These are phyloP conservation scores for Metschnikowia dekortorum DNA, from an alignment of 805 yeast genomes.

Conservation along the genomic window DNA sequence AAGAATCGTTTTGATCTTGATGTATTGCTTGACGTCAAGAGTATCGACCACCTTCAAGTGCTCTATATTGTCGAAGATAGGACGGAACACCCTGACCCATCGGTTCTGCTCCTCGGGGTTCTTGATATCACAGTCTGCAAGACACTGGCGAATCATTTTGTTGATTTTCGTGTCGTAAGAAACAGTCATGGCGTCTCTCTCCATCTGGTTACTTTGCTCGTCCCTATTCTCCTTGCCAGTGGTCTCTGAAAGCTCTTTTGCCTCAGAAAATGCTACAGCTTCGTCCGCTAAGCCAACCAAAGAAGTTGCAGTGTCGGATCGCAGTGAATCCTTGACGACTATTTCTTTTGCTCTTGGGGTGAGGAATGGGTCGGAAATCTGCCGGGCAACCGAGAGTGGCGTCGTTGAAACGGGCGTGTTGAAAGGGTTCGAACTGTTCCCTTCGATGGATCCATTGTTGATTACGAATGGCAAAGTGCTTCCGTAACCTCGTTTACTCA, in stretches of 20 bases:
- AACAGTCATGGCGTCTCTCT: constrained; percentile 3
- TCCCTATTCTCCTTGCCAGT: background rate
- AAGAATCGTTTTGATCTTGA: constrained; percentile 77
- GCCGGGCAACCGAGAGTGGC: background rate
- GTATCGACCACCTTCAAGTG: constrained; percentile 65
- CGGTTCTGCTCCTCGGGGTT: constrained; percentile 27
- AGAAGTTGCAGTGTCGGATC: background rate
- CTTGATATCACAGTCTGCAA: constrained; percentile 55
- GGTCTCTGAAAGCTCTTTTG: background rate
- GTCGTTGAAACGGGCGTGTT: constrained; percentile 13
- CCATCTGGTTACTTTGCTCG: background rate
- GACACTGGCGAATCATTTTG: constrained; percentile 53
- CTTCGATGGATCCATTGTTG: background rate
- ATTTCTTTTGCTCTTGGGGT: background rate
- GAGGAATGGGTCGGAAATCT: constrained; percentile 1
- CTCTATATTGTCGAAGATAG: constrained; percentile 52
- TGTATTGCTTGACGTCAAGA: constrained; percentile 81
- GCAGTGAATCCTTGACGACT: background rate
- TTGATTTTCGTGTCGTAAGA: constrained; percentile 42
- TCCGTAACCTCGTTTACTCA: constrained; percentile 20
- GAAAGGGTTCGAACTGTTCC: constrained; percentile 18
- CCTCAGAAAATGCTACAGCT: background rate
- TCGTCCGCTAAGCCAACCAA: background rate
- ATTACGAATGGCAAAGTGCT: constrained; percentile 1
- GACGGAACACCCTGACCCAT: constrained; percentile 59